These are phyloP conservation scores for Clonostachys chloroleuca DNA, from an alignment of 2,329 filamentous ascomycete species.

Conservation along the genomic window DNA sequence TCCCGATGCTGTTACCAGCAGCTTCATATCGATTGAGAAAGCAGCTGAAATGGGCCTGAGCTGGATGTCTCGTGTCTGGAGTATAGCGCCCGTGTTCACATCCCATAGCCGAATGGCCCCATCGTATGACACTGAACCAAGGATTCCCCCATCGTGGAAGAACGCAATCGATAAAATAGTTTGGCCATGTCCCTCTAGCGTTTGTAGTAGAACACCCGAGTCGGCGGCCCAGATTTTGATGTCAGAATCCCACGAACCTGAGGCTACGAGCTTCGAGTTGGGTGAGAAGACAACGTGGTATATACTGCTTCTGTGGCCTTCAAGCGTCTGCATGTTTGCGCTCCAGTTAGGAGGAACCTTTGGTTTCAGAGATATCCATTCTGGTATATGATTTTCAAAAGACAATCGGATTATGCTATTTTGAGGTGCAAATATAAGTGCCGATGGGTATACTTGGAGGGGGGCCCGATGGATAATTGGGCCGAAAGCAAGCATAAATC, in stretches of 20 bases:
- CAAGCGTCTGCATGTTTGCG: slow-evolving; percentile 2
- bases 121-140: too few relatives aligned
- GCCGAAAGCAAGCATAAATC: slow-evolving; percentile 7
- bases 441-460: slow-evolving; percentile 17
- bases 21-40: too few relatives aligned
- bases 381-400: slow-evolving; percentile 5
- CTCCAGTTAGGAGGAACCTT: neutral
- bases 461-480: slow-evolving; percentile 7
- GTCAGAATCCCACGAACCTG: neutral
- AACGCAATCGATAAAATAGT: neutral
- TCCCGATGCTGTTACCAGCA: too few relatives aligned
- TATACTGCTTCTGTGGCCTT: slow-evolving; percentile 1
- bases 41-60: too few relatives aligned
- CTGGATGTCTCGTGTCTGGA: too few relatives aligned
- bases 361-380: slow-evolving; percentile 8
- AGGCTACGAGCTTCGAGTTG: neutral
- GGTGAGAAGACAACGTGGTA: neutral
- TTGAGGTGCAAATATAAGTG: slow-evolving; percentile 13
- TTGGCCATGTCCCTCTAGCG: neutral
- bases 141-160: neutral
- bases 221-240: neutral
- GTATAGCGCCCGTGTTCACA: too few relatives aligned
- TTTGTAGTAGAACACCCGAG: neutral
- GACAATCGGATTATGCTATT: slow-evolving; percentile 6
- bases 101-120: too few relatives aligned